phyloP scores from a whole-genome alignment of 1,284 basidiomycete species.

The Schizophyllum amplum region DNA sequence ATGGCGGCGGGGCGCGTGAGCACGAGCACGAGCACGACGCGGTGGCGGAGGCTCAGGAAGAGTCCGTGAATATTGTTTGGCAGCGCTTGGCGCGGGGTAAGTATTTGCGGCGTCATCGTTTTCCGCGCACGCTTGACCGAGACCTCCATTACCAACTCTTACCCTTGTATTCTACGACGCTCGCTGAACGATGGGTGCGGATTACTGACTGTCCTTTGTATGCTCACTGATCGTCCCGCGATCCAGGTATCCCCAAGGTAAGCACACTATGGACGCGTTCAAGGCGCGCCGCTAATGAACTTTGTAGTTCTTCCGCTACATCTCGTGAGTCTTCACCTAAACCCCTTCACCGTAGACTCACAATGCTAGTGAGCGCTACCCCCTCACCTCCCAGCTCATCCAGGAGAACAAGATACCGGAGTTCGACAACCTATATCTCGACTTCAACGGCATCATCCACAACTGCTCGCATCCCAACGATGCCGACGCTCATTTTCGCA shows the following conservation, averaged over 20 bases:
- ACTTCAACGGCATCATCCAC: slow-evolving; percentile 99
- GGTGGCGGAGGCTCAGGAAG: neutral
- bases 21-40: neutral
- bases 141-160: neutral
- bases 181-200: slow-evolving; percentile 1
- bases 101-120: neutral
- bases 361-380: slow-evolving; percentile 72
- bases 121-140: neutral
- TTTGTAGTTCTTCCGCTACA: slow-evolving; percentile 14
- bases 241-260: neutral
- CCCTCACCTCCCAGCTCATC: slow-evolving; percentile 95
- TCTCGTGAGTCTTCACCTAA: slow-evolving; percentile 7
- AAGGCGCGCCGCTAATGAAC: neutral
- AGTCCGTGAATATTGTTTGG: neutral
- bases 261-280: neutral
- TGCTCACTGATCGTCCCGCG: neutral
- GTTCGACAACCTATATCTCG: slow-evolving; percentile 88
- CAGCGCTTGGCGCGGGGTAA: neutral
- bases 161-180: neutral
- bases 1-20: neutral
- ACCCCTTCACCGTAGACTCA: neutral
- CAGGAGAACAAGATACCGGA: slow-evolving; percentile 97
- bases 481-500: slow-evolving; percentile 89
- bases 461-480: slow-evolving; percentile 67
- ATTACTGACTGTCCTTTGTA: neutral